Base-by-base conservation (phyloP, 352 stramenopile species). In the Pythium grandisporangium region DNA sequence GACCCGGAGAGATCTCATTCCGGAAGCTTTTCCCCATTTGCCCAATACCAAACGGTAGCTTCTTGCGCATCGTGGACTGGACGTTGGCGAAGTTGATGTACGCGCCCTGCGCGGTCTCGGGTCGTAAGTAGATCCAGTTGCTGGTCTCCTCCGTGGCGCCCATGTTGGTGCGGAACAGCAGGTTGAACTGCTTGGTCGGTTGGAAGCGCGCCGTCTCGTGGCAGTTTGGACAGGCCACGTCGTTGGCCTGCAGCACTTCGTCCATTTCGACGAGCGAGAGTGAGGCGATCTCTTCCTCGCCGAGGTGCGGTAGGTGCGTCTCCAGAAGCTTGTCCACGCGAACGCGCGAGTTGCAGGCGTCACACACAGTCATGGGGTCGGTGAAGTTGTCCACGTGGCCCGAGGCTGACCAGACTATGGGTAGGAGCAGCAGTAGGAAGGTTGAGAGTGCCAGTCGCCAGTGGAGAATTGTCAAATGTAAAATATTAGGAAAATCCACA, bases 71-170 rank as follows among this genome's bases (percentile, higher is more conserved):
- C 5, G 87, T 93, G 34, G 64, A 82, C 46, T 96, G 72, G 21
- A 98, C 89, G 53, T 98, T 96, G 45, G 93, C 90, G 60, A 98
- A 99, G 61, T 99, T 98, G 53, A 98, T 95, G 71, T 98, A 99
- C 38, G 96, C 97, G 16, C 95, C 95, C 49, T 99, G 96, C 7
- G 96, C 96, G 10, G 95, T 99, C 79, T 99, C 96, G 0, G 96
- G 95, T 12, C 96, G 79, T 32, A 99, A 59, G 61, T 98, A 99
- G 13, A 96, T 94, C 74, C 77, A 86, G 17, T 86, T 71, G 44
- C 71, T 80, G 17, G 77, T 88, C 53, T 90, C 71, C 30, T 85
- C 69, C 5, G 95, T 91, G 6, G 96, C 92, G 22, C 96, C 95
- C 48, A 99, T 94, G 57, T 84, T 88, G 6, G 94, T 99, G 47